Evolutionary conservation across 345 rosid genomes (phyloP), one percentile per base, ranked within the genome.

Genomic region (Triadica sebifera): DNA sequence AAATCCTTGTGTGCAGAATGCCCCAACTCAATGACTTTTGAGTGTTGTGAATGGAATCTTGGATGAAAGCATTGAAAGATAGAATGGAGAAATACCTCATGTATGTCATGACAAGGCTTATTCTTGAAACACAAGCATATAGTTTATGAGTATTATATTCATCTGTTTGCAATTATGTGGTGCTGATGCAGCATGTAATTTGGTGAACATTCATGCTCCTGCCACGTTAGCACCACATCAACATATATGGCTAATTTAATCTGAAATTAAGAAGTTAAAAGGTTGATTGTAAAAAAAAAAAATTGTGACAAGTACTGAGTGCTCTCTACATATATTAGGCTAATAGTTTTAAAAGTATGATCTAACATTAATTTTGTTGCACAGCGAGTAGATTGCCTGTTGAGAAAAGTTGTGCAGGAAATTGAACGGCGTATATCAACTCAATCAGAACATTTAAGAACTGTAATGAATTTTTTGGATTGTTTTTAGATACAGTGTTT

Each of bases 371-470:
- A 51, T 70, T 80, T 74, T 76, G 20, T 78, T 79, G 63, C 60
- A 58, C 93, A 95, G 99, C 94, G 96, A 69, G 96, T 88, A 20
- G 96, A 91, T 6, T 87, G 88, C 77, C 86, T 95, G 0, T 61
- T 95, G 69, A 88, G 97, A 73, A 93, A 90, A 85, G 96, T 91
- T 6, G 96, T 90, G 75, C 99, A 86, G 80, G 98, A 95, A 90
- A 93, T 95, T 67, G 99, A 90, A 81, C 83, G 97, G 22, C 94
- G 99, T 2, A 89, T 95, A 83, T 90, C 99, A 74, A 95, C 99
- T 75, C 99, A 95, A 85, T 92, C 98, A 52, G 98, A 93, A 39
- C 98, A 91, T 77, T 78, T 95, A 72, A 84, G 93, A 91, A 95
- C 93, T 43, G 99, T 95, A 85, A 81, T 59, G 46, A 65, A 15